Base-by-base conservation (phyloP, 106 monocot species). In the Acanthochlamys bracteata region DNA sequence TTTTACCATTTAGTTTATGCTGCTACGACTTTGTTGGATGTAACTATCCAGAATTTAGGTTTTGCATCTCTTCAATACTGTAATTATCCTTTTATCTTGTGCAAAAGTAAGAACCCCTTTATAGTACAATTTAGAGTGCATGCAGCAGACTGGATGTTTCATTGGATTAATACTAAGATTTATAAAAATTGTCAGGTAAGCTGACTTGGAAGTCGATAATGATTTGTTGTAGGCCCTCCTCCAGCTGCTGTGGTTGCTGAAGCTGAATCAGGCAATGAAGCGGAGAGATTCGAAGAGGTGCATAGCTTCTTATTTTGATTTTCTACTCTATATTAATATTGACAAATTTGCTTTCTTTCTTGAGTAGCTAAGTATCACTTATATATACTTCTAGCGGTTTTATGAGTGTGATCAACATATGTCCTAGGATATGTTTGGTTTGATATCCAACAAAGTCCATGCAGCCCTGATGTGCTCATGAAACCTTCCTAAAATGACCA, bases 241-340 rank as follows among this genome's bases (percentile, higher is more conserved):
- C 98, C 98, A 15, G 88, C 98, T 70, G 88, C 92, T 17, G 55
- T 99, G 63, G 82, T 86, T 64, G 83, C 88, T 64, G 92, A 99
- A 79, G 98, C 71, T 17, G 98, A 76, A 71, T 99, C 98, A 64
- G 79, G 92, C 57, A 99, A 92, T 79, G 98, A 99, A 79, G 98
- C 98, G 24, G 98, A 99, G 76, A 71, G 98, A 57, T 99, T 99
- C 78, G 92, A 99, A 74, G 92, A 99, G 92, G 96, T 96, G 75
- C 49, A 41, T 49, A 49, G 4, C 49, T 4, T 45, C 43, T 45
- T 13, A 13, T 45, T 45, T 9, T 45, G 43, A 9, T n/a, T 3
- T 33, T 33, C 33, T 33, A 6, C 33, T 33, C 33, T 33, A 6
- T 33, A 33, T 33, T 6, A 3, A 33, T 33, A 33, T 33, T 33